Conservation (phyloP, 805 yeast species). For the Yamadazyma laniorum region DNA sequence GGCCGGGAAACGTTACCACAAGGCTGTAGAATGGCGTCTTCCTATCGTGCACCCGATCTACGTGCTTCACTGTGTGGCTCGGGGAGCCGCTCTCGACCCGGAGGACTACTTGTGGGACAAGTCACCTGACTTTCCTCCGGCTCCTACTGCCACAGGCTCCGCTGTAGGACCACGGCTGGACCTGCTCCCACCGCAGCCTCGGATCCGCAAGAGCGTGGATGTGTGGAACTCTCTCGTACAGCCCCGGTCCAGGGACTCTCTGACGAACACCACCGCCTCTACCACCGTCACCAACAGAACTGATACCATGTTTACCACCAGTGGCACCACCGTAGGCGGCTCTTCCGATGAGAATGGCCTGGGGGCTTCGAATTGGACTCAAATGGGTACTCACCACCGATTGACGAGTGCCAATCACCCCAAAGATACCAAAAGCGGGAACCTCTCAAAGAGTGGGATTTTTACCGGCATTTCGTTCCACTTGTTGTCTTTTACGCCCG, state of each 20-base stretch:
- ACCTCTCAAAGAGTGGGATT: no score
- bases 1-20: slow-evolving; percentile 51
- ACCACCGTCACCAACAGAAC: no score
- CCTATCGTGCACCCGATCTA: slow-evolving; percentile 53
- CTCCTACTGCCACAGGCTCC: slow-evolving; percentile 5
- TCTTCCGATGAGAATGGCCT: no score
- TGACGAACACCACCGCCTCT: background rate
- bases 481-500: slow-evolving; percentile 40
- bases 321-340: no score
- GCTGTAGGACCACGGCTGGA: slow-evolving; percentile 17
- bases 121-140: slow-evolving; percentile 9
- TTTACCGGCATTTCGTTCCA: slow-evolving; percentile 10
- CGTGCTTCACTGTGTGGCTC: slow-evolving; percentile 44
- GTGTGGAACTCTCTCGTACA: slow-evolving; percentile 48
- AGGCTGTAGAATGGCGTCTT: slow-evolving; percentile 52
- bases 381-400: no score
- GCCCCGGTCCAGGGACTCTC: no score
- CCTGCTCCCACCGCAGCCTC: background rate
- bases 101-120: slow-evolving; percentile 37
- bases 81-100: slow-evolving; percentile 44
- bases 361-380: no score
- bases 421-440: no score
- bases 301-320: no score
- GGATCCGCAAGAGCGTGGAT: slow-evolving; percentile 21
- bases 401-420: no score